Base-by-base conservation (phyloP, 2,329 filamentous ascomycete genomes). In the Botryotinia narcissicola region DNA sequence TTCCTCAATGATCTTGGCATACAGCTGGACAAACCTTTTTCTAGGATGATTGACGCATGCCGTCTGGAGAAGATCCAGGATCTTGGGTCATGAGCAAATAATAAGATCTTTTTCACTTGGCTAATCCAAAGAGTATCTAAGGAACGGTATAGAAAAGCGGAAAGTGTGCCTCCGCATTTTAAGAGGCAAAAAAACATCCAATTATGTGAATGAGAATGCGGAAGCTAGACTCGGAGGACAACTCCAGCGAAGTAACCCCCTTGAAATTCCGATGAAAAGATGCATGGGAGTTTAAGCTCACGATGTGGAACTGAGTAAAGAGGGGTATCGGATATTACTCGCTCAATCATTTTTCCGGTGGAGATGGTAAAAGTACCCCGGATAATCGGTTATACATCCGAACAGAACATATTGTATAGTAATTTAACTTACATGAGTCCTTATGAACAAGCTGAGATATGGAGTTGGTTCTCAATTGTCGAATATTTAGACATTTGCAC, bases 121-220 rank as follows among this genome's bases (percentile, higher is more conserved):
- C 64, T 54, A 42, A 14, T 29, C 54, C 9, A n/a, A 25, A 48
- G 29, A 60, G 61, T 22, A 46, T 14, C 57, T 18, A 10, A 25
- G 7, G n/a, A 37, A 66, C 22, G 20, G n/a, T 29, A 42, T 2
- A 25, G 8, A 9, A 40, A 57, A 66, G 35, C 61, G 61, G 70
- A 72, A 72, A 67, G 29, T 57, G 48, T 67, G 61, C 70, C 35
- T 67, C 70, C 61, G 61, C 35, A 67, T 32, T 29, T 67, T 22
- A n/a, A 46, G 22, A 59, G 37, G 35, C 37, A 72, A 60, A 67
- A 25, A 8, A 67, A 35, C 32, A 10, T 20, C 32, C 57, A 71
- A 40, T 37, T n/a, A 37, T 22, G 22, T 60, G 22, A 22, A 12
- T 44, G 12, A 16, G 14, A 22, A 10, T 63, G 35, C 35, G 48